Percentiles rank a stretch among this genome's conserved stretches.
Evolutionary conservation across 2,329 filamentous ascomycete genomes (phyloP).

Genomic region (Emericellopsis atlantica): DNA sequence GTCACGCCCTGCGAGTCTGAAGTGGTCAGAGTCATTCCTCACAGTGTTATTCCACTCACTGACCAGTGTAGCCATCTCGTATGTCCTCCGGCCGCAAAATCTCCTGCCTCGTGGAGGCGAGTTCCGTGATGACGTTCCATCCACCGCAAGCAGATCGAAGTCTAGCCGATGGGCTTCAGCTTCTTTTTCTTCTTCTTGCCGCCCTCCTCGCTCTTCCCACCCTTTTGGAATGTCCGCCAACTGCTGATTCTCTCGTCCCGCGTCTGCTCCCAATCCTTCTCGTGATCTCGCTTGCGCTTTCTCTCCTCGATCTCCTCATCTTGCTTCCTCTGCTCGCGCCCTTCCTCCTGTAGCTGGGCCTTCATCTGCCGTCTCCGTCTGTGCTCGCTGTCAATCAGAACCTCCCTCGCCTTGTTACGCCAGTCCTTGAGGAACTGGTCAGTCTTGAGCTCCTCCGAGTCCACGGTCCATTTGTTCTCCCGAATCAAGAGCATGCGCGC

Average conservation of each 20-base stretch:
- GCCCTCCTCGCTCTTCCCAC: slow-evolving; percentile 32
- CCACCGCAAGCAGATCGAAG: not conserved
- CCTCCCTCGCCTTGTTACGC: slow-evolving; percentile 80
- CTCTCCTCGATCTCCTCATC: slow-evolving; percentile 74
- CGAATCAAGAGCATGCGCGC: slow-evolving; percentile 90
- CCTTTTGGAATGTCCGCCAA: slow-evolving; percentile 87
- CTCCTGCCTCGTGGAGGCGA: not conserved
- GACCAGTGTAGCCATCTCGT: not conserved
- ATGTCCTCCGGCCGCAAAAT: not conserved
- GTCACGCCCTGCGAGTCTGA: too few species aligned
- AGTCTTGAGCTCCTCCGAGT: slow-evolving; percentile 77
- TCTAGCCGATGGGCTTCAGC: slow-evolving; percentile 48
- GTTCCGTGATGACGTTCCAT: not conserved
- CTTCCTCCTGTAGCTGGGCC: slow-evolving; percentile 94
- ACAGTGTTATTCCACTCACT: not conserved
- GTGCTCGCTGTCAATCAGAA: slow-evolving; percentile 87
- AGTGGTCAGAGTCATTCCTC: too few species aligned
- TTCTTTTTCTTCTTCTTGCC: slow-evolving; percentile 60
- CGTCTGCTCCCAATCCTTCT: slow-evolving; percentile 90
- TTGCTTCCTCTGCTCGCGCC: slow-evolving; percentile 70
- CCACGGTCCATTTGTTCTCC: slow-evolving; percentile 84
- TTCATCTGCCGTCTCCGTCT: slow-evolving; percentile 74
- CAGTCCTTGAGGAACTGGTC: slow-evolving; percentile 74
- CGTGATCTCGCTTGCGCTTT: slow-evolving; percentile 81
- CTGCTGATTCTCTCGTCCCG: slow-evolving; percentile 83